Evolutionary conservation across 768 basidiomycete genomes (phyloP).

Genomic region (Strobilomyces dryophilus): DNA sequence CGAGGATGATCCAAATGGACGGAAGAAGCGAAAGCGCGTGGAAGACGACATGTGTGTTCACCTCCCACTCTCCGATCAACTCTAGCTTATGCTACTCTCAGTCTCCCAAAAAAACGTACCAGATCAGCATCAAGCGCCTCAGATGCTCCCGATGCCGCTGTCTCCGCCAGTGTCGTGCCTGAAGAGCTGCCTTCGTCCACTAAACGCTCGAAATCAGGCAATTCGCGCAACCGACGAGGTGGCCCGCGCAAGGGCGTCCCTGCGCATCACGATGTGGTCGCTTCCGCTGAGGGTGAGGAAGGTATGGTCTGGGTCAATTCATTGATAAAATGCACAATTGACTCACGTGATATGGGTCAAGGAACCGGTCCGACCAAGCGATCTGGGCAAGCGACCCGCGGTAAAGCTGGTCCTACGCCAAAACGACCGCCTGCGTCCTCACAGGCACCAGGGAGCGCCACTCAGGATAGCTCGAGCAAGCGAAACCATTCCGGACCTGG

Average conservation of each 20-base stretch:
- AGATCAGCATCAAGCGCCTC: conserved; percentile 72
- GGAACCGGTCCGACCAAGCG: conserved; percentile 32
- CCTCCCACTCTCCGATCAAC: not conserved
- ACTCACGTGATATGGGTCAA: conserved; percentile 37
- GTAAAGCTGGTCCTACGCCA: conserved; percentile 26
- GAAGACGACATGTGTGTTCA: conserved; percentile 67
- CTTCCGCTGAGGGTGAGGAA: conserved; percentile 55
- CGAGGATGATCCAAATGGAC: conserved; percentile 47
- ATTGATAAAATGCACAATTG: conserved; percentile 16
- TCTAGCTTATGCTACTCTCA: conserved; percentile 12
- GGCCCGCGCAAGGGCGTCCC: conserved; percentile 26
- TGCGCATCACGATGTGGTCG: conserved; percentile 20
- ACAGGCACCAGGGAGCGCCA: conserved; percentile 28
- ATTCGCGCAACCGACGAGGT: conserved; percentile 29
- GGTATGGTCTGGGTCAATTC: conserved; percentile 38
- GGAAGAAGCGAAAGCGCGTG: conserved; percentile 71
- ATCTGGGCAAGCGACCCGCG: conserved; percentile 40
- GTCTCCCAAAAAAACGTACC: conserved; percentile 63
- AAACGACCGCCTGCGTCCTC: conserved; percentile 31
- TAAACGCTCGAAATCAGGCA: conserved; percentile 29
- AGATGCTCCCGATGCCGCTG: conserved; percentile 45
- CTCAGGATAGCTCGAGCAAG: conserved; percentile 45
- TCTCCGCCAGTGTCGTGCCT: conserved; percentile 30
- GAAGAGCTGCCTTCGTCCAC: conserved; percentile 41
- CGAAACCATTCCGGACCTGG: conserved; percentile 44